A percentile compares a stretch with the other conserved stretches of the same genome.
Evolutionary conservation across 2,329 filamentous ascomycete genomes (phyloP).

Genomic region (Tympanopsis confertula): DNA sequence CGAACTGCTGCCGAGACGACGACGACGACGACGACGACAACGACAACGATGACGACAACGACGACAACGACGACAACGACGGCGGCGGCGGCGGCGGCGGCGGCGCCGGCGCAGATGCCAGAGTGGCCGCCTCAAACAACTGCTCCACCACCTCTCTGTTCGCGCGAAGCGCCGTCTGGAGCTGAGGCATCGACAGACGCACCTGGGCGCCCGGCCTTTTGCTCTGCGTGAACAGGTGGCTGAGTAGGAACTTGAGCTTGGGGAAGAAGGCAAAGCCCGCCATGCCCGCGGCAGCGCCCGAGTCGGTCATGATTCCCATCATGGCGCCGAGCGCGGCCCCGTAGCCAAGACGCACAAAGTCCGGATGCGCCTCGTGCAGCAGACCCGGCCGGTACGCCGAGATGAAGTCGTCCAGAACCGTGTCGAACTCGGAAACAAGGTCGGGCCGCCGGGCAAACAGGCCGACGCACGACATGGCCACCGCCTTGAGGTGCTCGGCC

Average conservation of each 20-base stretch:
- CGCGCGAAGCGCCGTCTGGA: background rate
- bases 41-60: too few species aligned
- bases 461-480: conserved; percentile 6
- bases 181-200: background rate
- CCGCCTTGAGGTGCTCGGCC: conserved; percentile 15
- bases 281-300: background rate
- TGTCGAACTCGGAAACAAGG: conserved; percentile 3
- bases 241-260: background rate
- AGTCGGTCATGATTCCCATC: background rate
- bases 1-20: too few species aligned
- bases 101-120: background rate
- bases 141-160: background rate
- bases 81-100: too few species aligned
- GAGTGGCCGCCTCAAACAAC: background rate
- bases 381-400: conserved; percentile 2
- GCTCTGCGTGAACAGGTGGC: background rate
- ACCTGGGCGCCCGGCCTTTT: background rate
- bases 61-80: too few species aligned
- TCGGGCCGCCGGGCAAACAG: background rate
- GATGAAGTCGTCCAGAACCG: conserved; percentile 5
- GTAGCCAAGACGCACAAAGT: background rate
- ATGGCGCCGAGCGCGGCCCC: background rate
- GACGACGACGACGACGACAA: too few species aligned
- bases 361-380: background rate
- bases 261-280: background rate